A percentile compares a stretch with the other conserved stretches of the same genome.
These are phyloP conservation scores for Myrmaecium sp. DNA, from an alignment of 2,329 filamentous ascomycete genomes.

Conservation along the genomic window DNA sequence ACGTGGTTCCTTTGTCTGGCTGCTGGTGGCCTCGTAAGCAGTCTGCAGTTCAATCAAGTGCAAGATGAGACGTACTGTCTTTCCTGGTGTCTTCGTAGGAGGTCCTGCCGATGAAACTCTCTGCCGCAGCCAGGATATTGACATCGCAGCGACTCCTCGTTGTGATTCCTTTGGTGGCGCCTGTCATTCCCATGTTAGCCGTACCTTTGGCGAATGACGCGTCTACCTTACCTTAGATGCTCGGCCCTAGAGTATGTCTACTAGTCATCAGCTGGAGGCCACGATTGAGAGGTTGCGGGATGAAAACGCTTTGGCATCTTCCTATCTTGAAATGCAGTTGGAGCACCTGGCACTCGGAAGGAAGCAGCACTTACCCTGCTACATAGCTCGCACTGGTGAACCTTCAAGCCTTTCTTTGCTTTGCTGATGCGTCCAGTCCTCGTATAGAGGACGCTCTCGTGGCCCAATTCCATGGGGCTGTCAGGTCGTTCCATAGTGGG, in stretches of 20 bases:
- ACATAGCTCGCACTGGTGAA: constrained; percentile 28
- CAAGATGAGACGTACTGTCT: constrained; percentile 21
- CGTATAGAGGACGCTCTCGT: constrained; percentile 21
- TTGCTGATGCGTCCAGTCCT: constrained; percentile 30
- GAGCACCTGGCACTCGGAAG: not conserved
- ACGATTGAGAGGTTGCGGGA: not conserved
- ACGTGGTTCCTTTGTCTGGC: too few relatives aligned
- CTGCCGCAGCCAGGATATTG: constrained; percentile 24
- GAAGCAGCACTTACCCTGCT: constrained; percentile 23
- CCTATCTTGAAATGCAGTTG: not conserved
- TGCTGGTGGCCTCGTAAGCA: constrained; percentile 1
- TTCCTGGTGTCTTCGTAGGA: constrained; percentile 27
- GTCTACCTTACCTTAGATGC: constrained; percentile 23
- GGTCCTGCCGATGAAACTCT: constrained; percentile 27
- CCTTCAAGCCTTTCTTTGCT: constrained; percentile 29
- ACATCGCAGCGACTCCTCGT: constrained; percentile 23
- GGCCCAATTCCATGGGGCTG: constrained; percentile 16
- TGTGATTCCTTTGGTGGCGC: constrained; percentile 31
- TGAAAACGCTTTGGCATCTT: constrained; percentile 1
- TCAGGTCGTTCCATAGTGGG: constrained; percentile 17
- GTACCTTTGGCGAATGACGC: not conserved
- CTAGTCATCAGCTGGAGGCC: not conserved
- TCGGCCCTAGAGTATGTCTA: constrained; percentile 31
- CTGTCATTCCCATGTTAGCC: constrained; percentile 10
- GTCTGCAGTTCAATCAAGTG: not conserved